Percentiles rank a stretch among this genome's conserved stretches.
These are phyloP conservation scores for Fusarium gaditjirri DNA, from an alignment of 2,329 filamentous ascomycete genomes.

Conservation along the genomic window DNA sequence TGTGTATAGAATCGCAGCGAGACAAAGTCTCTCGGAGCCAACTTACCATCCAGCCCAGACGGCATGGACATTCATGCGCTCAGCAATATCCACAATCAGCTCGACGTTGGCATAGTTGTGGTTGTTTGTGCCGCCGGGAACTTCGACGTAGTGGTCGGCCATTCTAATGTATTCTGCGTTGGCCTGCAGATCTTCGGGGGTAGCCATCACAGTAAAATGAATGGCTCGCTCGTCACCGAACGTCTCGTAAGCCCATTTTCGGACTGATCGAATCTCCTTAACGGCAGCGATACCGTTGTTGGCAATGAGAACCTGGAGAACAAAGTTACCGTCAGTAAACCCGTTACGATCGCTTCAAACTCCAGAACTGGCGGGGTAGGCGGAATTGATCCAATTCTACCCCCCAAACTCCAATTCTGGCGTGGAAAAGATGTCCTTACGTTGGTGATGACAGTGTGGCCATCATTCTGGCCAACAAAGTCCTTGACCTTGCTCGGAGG, in stretches of 20 bases:
- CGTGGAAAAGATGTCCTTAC: constrained; percentile 64
- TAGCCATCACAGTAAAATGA: constrained; percentile 99
- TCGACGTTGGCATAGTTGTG: constrained; percentile 99
- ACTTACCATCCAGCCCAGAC: constrained; percentile 98
- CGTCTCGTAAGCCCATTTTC: constrained; percentile 99
- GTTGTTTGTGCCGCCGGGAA: constrained; percentile 98
- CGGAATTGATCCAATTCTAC: background rate
- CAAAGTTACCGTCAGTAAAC: constrained; percentile 25
- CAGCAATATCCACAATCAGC: constrained; percentile 97
- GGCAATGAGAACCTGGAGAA: constrained; percentile 87
- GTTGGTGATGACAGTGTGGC: constrained; percentile 98
- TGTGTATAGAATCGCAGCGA: constrained; percentile 1
- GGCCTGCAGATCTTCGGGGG: constrained; percentile 94
- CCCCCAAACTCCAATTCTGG: background rate
- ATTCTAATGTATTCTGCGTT: constrained; percentile 99
- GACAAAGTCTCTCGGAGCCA: background rate
- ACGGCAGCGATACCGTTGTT: constrained; percentile 99
- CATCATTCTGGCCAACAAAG: constrained; percentile 88
- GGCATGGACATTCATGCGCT: constrained; percentile 97
- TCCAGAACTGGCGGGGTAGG: constrained; percentile 16
- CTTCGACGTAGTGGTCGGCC: constrained; percentile 99
- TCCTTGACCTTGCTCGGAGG: constrained; percentile 91
- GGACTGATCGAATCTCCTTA: constrained; percentile 98
- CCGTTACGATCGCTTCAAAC: background rate
- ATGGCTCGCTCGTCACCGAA: constrained; percentile 98